phyloP scores from a whole-genome alignment of 495 filamentous ascomycete species.

The Friedmanniomyces simplex region DNA sequence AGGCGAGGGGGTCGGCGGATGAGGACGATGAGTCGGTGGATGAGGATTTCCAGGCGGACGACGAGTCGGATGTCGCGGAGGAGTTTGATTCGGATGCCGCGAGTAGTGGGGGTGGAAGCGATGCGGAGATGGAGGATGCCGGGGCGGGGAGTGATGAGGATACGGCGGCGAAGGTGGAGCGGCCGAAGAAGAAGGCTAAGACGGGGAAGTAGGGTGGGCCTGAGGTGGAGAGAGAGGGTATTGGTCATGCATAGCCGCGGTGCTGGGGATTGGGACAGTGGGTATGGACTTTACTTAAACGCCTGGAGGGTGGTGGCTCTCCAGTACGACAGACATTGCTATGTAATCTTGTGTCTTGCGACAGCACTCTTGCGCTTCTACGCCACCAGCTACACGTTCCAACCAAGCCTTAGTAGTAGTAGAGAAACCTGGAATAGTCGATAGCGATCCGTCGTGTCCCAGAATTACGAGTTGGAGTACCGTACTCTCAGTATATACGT shows the following conservation, averaged over 20 bases:
- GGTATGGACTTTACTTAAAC: neutral
- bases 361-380: too few species aligned
- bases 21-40: conserved; percentile 92
- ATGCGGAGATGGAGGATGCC: conserved; percentile 53
- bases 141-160: conserved; percentile 40
- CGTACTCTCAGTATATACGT: too few species aligned
- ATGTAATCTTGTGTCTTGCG: too few species aligned
- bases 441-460: too few species aligned
- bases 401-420: too few species aligned
- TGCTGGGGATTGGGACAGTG: neutral
- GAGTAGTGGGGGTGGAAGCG: conserved; percentile 66
- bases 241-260: neutral
- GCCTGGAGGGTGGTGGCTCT: too few species aligned
- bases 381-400: too few species aligned
- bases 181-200: conserved; percentile 66
- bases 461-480: too few species aligned
- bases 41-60: conserved; percentile 88
- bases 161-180: conserved; percentile 42
- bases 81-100: conserved; percentile 89
- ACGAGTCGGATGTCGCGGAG: conserved; percentile 90
- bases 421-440: too few species aligned
- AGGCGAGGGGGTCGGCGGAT: conserved; percentile 82
- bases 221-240: neutral
- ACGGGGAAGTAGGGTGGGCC: conserved; percentile 23
- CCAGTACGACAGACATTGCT: too few species aligned